phyloP scores from a whole-genome alignment of 2,329 filamentous ascomycete genomes.

The Monilinia fructigena region DNA sequence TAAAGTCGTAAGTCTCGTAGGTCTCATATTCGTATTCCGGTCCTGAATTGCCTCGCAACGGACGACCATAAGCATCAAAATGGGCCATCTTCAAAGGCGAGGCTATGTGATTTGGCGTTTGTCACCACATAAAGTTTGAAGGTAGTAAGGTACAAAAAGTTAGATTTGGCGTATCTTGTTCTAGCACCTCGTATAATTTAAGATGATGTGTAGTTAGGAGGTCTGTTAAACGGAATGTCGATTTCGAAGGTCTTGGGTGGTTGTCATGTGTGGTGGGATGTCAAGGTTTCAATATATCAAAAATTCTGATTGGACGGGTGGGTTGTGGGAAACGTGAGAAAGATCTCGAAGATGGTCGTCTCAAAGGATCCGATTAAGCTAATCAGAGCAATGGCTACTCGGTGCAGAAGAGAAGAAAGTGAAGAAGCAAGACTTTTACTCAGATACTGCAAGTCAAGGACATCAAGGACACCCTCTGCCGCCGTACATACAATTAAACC shows the following conservation, averaged over 20 bases:
- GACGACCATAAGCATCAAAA: slow-evolving; percentile 34
- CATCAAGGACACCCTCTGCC: background rate
- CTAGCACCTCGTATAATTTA: background rate
- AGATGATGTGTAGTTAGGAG: background rate
- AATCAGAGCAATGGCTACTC: background rate
- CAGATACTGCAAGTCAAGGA: slow-evolving; percentile 1
- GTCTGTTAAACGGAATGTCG: background rate
- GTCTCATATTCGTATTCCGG: slow-evolving; percentile 16
- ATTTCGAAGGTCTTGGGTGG: background rate
- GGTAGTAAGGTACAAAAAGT: background rate
- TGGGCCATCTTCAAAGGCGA: slow-evolving; percentile 32
- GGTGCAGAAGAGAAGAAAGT: slow-evolving; percentile 1
- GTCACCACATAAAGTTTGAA: slow-evolving; percentile 29
- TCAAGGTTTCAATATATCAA: background rate
- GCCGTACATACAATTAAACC: background rate
- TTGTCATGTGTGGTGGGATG: slow-evolving; percentile 4
- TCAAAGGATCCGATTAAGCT: background rate
- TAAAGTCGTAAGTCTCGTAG: slow-evolving; percentile 26
- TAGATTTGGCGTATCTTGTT: background rate
- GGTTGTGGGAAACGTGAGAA: background rate
- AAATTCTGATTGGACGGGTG: background rate
- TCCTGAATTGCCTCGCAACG: slow-evolving; percentile 27
- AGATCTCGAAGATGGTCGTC: background rate
- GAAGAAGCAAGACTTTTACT: slow-evolving; percentile 11
- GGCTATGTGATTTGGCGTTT: slow-evolving; percentile 28